phyloP scores from a whole-genome alignment of 1,284 basidiomycete genomes.

The Apiotrichum gamsii region DNA sequence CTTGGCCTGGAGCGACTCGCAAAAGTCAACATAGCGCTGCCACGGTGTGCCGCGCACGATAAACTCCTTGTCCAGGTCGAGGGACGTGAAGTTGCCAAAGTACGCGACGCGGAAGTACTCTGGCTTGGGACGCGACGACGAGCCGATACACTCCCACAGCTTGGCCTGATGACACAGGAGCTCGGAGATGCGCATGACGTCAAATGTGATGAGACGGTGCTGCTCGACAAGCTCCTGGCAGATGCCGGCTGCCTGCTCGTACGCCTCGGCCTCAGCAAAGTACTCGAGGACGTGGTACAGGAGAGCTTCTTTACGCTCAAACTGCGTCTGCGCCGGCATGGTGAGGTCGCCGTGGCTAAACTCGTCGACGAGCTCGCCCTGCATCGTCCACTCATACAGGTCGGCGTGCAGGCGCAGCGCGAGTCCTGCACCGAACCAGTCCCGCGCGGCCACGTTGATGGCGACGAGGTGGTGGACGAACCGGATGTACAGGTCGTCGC shows the following conservation, averaged over 20 bases:
- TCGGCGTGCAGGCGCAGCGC: constrained; percentile 91
- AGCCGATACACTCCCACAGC: constrained; percentile 74
- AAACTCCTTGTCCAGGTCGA: constrained; percentile 44
- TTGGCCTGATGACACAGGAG: constrained; percentile 77
- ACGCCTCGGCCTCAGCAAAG: constrained; percentile 88
- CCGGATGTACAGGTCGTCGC: constrained; percentile 85
- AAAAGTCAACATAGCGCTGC: constrained; percentile 49
- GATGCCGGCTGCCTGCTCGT: constrained; percentile 88
- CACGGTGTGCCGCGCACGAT: constrained; percentile 39
- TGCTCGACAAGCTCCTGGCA: constrained; percentile 82
- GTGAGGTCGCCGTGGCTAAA: constrained; percentile 68
- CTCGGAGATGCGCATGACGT: constrained; percentile 77
- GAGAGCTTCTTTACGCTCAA: constrained; percentile 86
- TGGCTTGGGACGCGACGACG: constrained; percentile 72
- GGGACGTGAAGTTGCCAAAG: constrained; percentile 39
- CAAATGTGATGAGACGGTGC: constrained; percentile 78
- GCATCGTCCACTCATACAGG: constrained; percentile 80
- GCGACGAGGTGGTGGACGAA: constrained; percentile 87
- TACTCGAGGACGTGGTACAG: constrained; percentile 80
- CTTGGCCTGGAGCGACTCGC: constrained; percentile 87
- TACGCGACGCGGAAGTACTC: constrained; percentile 79
- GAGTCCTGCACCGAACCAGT: constrained; percentile 85
- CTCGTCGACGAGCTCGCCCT: constrained; percentile 64
- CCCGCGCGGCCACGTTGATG: constrained; percentile 79
- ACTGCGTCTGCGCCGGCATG: constrained; percentile 85